Evolutionary conservation across 106 monocot genomes (phyloP).

Genomic region (Platanthera guangdongensis): DNA sequence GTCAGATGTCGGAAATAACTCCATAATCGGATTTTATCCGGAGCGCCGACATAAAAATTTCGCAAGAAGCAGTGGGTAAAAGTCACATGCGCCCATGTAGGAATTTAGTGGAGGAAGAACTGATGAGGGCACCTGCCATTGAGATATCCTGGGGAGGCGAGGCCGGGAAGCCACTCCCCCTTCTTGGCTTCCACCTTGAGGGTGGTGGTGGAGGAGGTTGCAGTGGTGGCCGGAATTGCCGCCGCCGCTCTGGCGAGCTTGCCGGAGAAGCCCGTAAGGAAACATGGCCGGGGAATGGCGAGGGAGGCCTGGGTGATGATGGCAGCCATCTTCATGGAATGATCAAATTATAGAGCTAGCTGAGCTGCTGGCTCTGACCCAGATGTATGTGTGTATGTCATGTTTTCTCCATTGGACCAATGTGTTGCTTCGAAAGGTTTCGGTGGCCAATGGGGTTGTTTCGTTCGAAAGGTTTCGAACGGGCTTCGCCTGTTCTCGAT

Average conservation of each 20-base stretch:
- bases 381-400: not conserved
- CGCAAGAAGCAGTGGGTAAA: too few relatives aligned
- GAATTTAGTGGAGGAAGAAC: too few relatives aligned
- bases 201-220: not conserved
- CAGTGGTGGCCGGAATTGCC: not conserved
- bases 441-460: conserved; percentile 25
- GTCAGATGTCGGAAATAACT: too few relatives aligned
- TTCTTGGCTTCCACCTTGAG: conserved; percentile 77
- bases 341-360: not conserved
- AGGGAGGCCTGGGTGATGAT: conserved; percentile 67
- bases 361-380: not conserved
- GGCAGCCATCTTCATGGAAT: conserved; percentile 37
- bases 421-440: conserved; percentile 3
- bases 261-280: conserved; percentile 50
- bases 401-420: conserved; percentile 17
- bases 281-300: conserved; percentile 54
- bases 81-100: too few relatives aligned
- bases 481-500: too few relatives aligned
- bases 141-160: conserved; percentile 76
- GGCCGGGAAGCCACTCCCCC: conserved; percentile 93
- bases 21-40: too few relatives aligned
- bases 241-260: conserved; percentile 27
- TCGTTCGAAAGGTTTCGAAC: too few relatives aligned
- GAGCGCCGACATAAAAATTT: too few relatives aligned
- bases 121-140: conserved; percentile 51